Percentiles rank a stretch among this genome's conserved stretches.
Evolutionary conservation across 1,284 basidiomycete genomes (phyloP).

Genomic region (Tremellales sp.): DNA sequence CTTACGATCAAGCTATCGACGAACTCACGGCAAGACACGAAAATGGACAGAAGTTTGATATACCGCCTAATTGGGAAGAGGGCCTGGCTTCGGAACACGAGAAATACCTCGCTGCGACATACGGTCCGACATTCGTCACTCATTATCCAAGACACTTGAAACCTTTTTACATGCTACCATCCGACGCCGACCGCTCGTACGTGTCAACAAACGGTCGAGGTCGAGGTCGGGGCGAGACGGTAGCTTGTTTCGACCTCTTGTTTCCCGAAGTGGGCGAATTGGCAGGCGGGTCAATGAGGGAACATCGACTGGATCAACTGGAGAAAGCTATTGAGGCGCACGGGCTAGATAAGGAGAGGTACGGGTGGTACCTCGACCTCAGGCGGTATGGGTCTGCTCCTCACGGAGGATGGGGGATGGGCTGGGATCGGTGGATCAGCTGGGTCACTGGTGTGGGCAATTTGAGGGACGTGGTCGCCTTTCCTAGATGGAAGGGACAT

Average conservation of each 20-base stretch:
- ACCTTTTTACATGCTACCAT: constrained; percentile 90
- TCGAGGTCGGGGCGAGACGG: constrained; percentile 36
- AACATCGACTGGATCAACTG: constrained; percentile 67
- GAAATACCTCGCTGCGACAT: constrained; percentile 70
- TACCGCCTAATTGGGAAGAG: constrained; percentile 59
- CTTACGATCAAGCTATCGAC: constrained; percentile 72
- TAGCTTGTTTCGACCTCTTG: constrained; percentile 91
- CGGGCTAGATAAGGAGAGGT: constrained; percentile 57
- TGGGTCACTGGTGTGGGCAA: constrained; percentile 81
- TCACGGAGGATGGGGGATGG: constrained; percentile 89
- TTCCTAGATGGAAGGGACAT: constrained; percentile 79
- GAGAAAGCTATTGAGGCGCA: constrained; percentile 54
- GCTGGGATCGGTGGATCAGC: constrained; percentile 79
- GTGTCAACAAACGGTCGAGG: constrained; percentile 12
- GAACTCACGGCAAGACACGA: constrained; percentile 54
- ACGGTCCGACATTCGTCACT: constrained; percentile 79
- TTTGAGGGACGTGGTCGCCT: constrained; percentile 80
- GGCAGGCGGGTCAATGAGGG: constrained; percentile 83
- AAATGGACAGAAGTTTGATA: constrained; percentile 53
- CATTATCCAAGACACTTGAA: constrained; percentile 80
- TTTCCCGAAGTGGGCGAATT: constrained; percentile 86
- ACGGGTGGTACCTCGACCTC: constrained; percentile 81
- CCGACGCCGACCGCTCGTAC: constrained; percentile 1
- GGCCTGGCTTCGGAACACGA: constrained; percentile 86
- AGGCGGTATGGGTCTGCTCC: constrained; percentile 72